A percentile compares a stretch with the other conserved stretches of the same genome.
phyloP scores from a whole-genome alignment of 805 yeast species.

The Phaffomyces antillensis region DNA sequence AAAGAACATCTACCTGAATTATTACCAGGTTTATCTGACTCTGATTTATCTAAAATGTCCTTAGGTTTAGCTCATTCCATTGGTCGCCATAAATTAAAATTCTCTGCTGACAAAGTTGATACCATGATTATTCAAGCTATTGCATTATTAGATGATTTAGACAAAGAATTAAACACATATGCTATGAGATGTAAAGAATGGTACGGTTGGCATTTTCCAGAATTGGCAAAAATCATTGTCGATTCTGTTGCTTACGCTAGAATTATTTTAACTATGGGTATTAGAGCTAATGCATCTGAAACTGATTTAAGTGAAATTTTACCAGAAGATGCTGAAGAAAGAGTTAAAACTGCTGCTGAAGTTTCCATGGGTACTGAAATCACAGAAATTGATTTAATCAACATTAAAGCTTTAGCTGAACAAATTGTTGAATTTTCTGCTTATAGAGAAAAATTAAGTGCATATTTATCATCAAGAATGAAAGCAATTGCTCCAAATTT shows the following conservation, averaged over 20 bases:
- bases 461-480: conserved; percentile 91
- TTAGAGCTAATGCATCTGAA: conserved; percentile 83
- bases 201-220: conserved; percentile 99
- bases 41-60: conserved; percentile 87
- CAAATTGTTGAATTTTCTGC: conserved; percentile 95
- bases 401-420: conserved; percentile 86
- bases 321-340: conserved; percentile 90
- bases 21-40: conserved; percentile 85
- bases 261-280: conserved; percentile 88
- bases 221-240: conserved; percentile 91
- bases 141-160: conserved; percentile 92
- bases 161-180: conserved; percentile 95
- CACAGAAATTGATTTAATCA: conserved; percentile 80
- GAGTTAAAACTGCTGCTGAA: conserved; percentile 94
- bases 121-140: conserved; percentile 99
- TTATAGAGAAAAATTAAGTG: conserved; percentile 92
- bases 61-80: conserved; percentile 97
- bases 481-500: conserved; percentile 98
- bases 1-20: conserved; percentile 91
- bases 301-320: conserved; percentile 85
- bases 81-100: conserved; percentile 96
- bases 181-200: conserved; percentile 99
- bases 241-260: conserved; percentile 96
- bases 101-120: conserved; percentile 97
- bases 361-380: conserved; percentile 99